Evolutionary conservation across 208 protist species (phyloP), one percentile per base, ranked within the genome.

Genomic region (Acanthamoeba rhysodes): DNA sequence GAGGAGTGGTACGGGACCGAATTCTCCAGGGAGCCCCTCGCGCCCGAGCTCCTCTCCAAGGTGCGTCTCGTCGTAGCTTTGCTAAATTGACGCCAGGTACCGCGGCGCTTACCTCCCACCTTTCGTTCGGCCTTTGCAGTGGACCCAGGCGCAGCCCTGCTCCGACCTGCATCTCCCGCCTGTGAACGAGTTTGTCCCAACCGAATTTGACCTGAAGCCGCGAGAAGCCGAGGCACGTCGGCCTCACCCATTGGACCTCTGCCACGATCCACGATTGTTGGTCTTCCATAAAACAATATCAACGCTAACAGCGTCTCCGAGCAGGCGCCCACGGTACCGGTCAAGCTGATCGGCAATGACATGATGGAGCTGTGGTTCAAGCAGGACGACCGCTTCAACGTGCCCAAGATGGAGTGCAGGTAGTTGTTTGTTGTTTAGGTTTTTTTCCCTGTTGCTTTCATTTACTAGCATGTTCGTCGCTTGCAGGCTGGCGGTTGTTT

Each of bases 1-100:
- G 95, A 96, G 48, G 34, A 37, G 27, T 96, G 95, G 95, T 96
- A 95, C 66, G 94, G 94, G 7, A 96, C 95, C 27, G 78, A 59
- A 4, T 96, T 87, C 45, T 18, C 20, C n/a, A n/a, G 72, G 29
- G 55, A 87, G 45, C 57, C 50, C 18, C 29, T 96, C 14, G 16
- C 18, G 3, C 32, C 64, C 22, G 78, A 96, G 64, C 64, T 90
- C 20, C 48, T 96, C 16, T 68, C 80, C 41, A 57, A 37, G 27
- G 34, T 76, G 37, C 37, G 45, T 34, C 45, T 9, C 45, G 45
- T 48, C 45, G 4, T 7, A 48, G 45, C 2, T 4, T 48, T 7
- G 45, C 45, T 48, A 4, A 9, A 48, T 48, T 48, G 45, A 4
- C 45, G 45, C 45, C 2, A 0, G 5, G 45, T 48, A 1, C 2